Percentiles rank a stretch among this genome's conserved stretches.
These are phyloP conservation scores for Chlamydomonas applanata DNA, from an alignment of 139 green algal genomes.

Conservation along the genomic window DNA sequence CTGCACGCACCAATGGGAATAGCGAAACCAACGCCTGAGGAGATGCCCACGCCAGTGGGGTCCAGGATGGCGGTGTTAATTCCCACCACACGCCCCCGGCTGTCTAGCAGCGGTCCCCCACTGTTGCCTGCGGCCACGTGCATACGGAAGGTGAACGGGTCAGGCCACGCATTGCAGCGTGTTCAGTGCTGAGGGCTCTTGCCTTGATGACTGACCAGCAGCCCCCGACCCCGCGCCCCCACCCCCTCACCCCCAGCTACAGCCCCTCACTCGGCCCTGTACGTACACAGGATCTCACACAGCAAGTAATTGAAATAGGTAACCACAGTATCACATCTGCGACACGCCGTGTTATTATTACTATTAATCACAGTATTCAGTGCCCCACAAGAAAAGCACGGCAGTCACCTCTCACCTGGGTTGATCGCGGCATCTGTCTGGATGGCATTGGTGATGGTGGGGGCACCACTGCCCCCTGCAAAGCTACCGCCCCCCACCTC, in stretches of 20 bases:
- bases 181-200: too few species aligned
- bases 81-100: constrained; percentile 45
- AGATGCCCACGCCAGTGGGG: constrained; percentile 52
- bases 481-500: constrained; percentile 23
- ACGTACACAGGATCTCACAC: too few species aligned
- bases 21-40: constrained; percentile 73
- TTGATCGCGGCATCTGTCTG: constrained; percentile 81
- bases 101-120: constrained; percentile 61
- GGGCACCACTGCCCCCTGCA: background rate
- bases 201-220: too few species aligned
- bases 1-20: constrained; percentile 54
- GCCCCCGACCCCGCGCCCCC: too few species aligned
- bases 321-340: too few species aligned
- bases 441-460: constrained; percentile 28
- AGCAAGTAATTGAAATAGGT: too few species aligned
- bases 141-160: background rate
- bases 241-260: too few species aligned
- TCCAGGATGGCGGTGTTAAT: constrained; percentile 81
- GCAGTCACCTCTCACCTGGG: constrained; percentile 14
- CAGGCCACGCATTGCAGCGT: constrained; percentile 8
- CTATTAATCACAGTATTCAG: too few species aligned
- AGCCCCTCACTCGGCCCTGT: too few species aligned
- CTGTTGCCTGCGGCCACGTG: constrained; percentile 42
- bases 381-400: too few species aligned
- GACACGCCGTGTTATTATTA: too few species aligned